Base-by-base conservation (phyloP, 306 rosid species). In the Herpetospermum pedunculosum region DNA sequence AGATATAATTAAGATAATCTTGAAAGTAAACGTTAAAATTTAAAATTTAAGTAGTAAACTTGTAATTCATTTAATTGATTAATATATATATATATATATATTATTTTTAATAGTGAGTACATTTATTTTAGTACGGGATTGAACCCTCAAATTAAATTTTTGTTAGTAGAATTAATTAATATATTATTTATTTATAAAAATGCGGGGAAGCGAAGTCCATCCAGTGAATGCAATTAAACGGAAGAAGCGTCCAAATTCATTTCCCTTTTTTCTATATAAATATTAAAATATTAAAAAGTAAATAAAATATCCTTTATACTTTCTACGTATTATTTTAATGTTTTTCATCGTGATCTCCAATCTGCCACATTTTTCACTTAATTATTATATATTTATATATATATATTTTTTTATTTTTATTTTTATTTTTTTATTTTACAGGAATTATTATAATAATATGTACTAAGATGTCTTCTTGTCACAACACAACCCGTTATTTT, bases 241-340 rank as follows among this genome's bases (percentile, higher is more conserved):
- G 73, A 13, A 41, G 15, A 67, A 13, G 53, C 73, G 73, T 12
- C 73, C 73, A 67, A 21, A 44, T 68, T 68, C 73, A 43, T 68
- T 26, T 23, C 37, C 8, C 18, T 54, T 15, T 16, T 4, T 13
- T 13, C 6, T 28, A 57, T 57, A 57, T 1, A 28, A 13, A 4
- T 57, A 52, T 21, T 26, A 55, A 7, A 63, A 21, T 7, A 49
- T 6, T 8, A 54, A 6, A 62, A 58, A 14, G 43, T 16, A 34
- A 40, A 38, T 65, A 65, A 60, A 65, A 9, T 8, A 37, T 37
- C 5, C 40, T 38, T 21, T 40, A 3, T 37, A 15, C 6, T 16
- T 34, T 28, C 26, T 7, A 18, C 40, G 1, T 59, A 60, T 32
- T 60, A 30, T 2, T 60, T 60, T 60, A 60, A 30, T 60, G 3